Evolutionary conservation across 768 basidiomycete genomes (phyloP).

Genomic region (Kwoniella bestiolae): DNA sequence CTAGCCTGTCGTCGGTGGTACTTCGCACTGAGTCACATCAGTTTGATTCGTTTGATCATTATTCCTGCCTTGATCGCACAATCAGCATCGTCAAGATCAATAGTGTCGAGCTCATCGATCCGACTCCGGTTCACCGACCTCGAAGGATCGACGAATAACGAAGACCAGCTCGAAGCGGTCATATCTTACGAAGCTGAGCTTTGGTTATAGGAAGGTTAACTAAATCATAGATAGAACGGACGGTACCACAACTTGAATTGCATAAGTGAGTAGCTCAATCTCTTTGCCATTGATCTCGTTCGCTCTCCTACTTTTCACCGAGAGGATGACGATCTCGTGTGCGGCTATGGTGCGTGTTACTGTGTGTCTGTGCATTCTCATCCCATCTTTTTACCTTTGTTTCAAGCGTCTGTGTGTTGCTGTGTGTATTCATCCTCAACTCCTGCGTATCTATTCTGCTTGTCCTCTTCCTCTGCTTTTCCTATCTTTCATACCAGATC

Average conservation of each 20-base stretch:
- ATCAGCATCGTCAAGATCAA: neutral
- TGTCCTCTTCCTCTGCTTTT: neutral
- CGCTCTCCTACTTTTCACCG: neutral
- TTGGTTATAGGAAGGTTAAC: neutral
- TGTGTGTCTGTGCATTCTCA: neutral
- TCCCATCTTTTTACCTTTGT: neutral
- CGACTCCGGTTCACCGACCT: neutral
- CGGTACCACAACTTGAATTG: neutral
- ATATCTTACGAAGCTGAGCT: conserved; percentile 8
- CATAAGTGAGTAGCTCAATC: neutral
- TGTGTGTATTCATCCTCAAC: neutral
- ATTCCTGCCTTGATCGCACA: neutral
- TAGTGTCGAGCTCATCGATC: neutral
- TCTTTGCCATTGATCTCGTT: neutral
- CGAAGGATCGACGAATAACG: neutral
- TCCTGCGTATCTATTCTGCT: too few relatives aligned
- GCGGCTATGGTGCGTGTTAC: neutral
- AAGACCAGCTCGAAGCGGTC: conserved; percentile 14
- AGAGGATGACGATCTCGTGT: neutral
- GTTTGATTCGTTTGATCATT: neutral
- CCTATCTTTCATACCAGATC: neutral
- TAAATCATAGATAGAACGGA: neutral
- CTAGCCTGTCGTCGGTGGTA: too few relatives aligned
- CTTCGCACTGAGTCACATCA: too few relatives aligned
- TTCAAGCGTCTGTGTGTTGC: neutral